Conservation (phyloP, 306 rosid species). For the Cicer pinnatifidum region DNA sequence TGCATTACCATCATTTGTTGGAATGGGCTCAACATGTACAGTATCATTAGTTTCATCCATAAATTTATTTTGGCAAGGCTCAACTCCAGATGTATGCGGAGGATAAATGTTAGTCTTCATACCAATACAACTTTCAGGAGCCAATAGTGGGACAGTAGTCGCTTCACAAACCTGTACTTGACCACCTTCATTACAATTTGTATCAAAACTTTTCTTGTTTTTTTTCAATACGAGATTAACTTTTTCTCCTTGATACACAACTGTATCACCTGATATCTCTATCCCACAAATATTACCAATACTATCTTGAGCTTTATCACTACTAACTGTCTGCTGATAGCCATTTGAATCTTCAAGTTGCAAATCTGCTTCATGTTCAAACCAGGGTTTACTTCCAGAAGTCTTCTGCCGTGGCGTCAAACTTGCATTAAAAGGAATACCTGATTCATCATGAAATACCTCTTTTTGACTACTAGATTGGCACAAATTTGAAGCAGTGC, state of each 20-base stretch:
- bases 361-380: conserved; percentile 42
- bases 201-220: conserved; percentile 3
- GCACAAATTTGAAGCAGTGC: conserved; percentile 43
- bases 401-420: conserved; percentile 3
- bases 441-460: conserved; percentile 39
- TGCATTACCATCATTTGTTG: conserved; percentile 40
- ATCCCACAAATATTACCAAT: conserved; percentile 40
- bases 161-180: conserved; percentile 1
- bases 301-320: conserved; percentile 45
- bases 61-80: conserved; percentile 33
- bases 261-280: conserved; percentile 35
- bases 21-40: conserved; percentile 44
- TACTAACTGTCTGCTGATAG: conserved; percentile 40
- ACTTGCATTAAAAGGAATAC: conserved; percentile 38
- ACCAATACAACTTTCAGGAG: conserved; percentile 37
- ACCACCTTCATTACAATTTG: conserved; percentile 14
- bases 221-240: not conserved
- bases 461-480: conserved; percentile 37
- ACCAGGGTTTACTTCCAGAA: conserved; percentile 19
- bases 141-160: conserved; percentile 3
- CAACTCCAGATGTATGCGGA: conserved; percentile 30
- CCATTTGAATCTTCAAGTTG: conserved; percentile 36
- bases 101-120: conserved; percentile 21
- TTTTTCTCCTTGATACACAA: conserved; percentile 19
- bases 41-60: conserved; percentile 27